phyloP scores from a whole-genome alignment of 352 stramenopile genomes.

The Aphanomyces cochlioides region DNA sequence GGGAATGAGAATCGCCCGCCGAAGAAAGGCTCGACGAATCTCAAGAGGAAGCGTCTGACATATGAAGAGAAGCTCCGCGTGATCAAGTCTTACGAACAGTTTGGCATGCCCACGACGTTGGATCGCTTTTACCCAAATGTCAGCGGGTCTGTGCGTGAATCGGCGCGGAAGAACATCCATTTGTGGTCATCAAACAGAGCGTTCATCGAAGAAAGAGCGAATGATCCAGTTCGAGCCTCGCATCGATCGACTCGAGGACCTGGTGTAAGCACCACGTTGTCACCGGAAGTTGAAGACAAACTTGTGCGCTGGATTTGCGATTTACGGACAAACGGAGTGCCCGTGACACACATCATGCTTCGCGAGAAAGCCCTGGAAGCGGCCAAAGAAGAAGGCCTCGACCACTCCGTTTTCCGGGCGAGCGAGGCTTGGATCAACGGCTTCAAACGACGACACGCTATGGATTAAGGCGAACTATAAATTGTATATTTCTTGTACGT shows the following conservation, averaged over 20 bases:
- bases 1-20: neutral
- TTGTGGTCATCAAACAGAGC: neutral
- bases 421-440: conserved; percentile 16
- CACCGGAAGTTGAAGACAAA: conserved; percentile 27
- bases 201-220: neutral
- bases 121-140: conserved; percentile 17
- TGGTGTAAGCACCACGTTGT: conserved; percentile 27
- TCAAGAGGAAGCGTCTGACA: conserved; percentile 10
- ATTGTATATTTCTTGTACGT: too few relatives aligned
- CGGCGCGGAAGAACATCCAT: conserved; percentile 19
- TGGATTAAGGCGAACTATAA: conserved; percentile 14
- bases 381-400: conserved; percentile 7
- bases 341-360: conserved; percentile 35
- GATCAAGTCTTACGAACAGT: conserved; percentile 5
- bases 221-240: neutral
- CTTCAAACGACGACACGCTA: conserved; percentile 31
- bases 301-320: conserved; percentile 36
- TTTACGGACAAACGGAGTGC: conserved; percentile 31
- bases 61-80: conserved; percentile 16
- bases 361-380: conserved; percentile 30
- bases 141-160: neutral
- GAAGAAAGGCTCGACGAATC: neutral
- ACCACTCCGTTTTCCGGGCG: neutral
- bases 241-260: neutral
- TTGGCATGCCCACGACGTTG: conserved; percentile 4